Evolutionary conservation across 2,329 filamentous ascomycete genomes (phyloP), one percentile per base, ranked within the genome.

Genomic region (Neofusicoccum sp.): DNA sequence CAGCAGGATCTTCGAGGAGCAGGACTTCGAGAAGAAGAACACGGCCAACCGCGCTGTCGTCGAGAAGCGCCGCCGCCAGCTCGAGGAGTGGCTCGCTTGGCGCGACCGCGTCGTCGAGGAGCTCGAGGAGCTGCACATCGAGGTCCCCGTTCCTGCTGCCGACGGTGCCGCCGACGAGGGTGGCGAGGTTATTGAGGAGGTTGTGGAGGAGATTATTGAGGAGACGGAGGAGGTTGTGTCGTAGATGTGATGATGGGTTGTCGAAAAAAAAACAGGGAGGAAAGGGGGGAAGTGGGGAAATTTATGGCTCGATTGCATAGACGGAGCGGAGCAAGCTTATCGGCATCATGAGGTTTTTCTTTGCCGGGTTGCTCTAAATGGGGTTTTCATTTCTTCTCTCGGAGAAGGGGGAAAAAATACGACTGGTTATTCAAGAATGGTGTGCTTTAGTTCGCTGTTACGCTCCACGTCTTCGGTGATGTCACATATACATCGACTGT

Each of bases 21-120:
- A 96, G 75, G 96, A 99, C 77, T 86, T 89, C 65, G 92, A 96
- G 73, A 92, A 93, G 73, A 93, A 93, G 72, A 93, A 93, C 64
- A 93, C 91, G 60, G 95, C 93, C 69, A 95, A 98, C 79, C 86
- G 93, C 70, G 93, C 93, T 36, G 92, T 99, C 54, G 89, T 99
- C 64, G 93, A 98, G 78, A 87, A 86, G 67, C 86, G 95, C 68
- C 87, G 93, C 73, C 82, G 86, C 69, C 80, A 91, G 71, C 86
- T 99, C 69, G 86, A 89, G 67, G 93, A 98, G 78, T 99, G 95
- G 95, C 76, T 88, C 69, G 86, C 86, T 61, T 99, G 93, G 91
- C 84, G 92, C 73, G 85, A 86, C 70, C 80, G 83, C 63, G 84
- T 91, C 66, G 87, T 89, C 77, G 83, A 84, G 66, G 87, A 96